phyloP scores from a whole-genome alignment of 1,139 yeast genomes.

The Debaryomyces sp. region DNA sequence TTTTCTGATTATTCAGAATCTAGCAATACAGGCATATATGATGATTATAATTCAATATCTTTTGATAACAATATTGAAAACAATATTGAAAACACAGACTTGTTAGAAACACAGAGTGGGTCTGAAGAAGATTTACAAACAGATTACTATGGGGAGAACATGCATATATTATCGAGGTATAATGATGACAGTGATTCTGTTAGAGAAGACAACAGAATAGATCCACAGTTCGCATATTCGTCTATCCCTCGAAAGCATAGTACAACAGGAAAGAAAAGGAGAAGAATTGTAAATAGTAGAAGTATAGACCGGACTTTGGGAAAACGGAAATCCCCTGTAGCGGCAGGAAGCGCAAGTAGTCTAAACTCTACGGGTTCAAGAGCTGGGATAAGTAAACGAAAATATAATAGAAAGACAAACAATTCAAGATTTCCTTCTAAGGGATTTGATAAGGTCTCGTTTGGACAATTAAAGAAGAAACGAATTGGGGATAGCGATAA shows the following conservation, averaged over 20 bases:
- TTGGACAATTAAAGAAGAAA: slow-evolving; percentile 10
- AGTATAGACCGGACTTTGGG: not conserved
- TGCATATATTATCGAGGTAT: not conserved
- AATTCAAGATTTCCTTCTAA: not conserved
- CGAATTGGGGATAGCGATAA: slow-evolving; percentile 1
- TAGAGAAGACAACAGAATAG: slow-evolving; percentile 15
- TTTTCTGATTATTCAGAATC: slow-evolving; percentile 1
- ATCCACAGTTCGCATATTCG: not conserved
- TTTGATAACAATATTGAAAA: not conserved
- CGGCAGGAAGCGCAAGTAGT: not conserved
- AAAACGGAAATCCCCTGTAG: not conserved
- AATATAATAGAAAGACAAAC: not conserved
- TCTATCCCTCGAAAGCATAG: not conserved
- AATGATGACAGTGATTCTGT: slow-evolving; percentile 16
- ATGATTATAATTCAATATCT: not conserved
- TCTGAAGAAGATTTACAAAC: not conserved
- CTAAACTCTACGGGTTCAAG: not conserved
- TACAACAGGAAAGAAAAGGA: not conserved
- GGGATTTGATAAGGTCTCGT: not conserved
- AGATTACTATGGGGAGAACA: not conserved
- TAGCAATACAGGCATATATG: not conserved
- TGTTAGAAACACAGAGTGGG: not conserved
- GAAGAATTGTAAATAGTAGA: not conserved
- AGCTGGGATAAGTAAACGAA: not conserved
- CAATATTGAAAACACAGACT: not conserved